Percentiles rank a stretch among this genome's conserved stretches.
These are phyloP conservation scores for Chlamydomonas eustigma DNA, from an alignment of 139 green algal species.

Conservation along the genomic window DNA sequence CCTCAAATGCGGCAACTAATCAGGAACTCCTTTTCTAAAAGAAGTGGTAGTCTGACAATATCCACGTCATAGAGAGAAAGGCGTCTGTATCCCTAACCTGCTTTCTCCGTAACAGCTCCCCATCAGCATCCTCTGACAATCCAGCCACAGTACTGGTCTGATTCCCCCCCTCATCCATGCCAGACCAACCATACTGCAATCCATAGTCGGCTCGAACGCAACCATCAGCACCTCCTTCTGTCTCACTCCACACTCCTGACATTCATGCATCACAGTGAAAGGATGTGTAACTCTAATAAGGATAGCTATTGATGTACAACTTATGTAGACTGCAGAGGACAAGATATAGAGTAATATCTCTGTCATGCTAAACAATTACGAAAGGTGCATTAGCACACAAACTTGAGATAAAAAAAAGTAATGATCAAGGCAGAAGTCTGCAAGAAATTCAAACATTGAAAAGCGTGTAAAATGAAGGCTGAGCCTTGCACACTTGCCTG, in stretches of 20 bases:
- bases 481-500: background rate
- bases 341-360: background rate
- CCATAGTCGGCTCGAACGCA: background rate
- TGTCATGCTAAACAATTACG: background rate
- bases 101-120: background rate
- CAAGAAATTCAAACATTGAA: background rate
- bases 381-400: background rate
- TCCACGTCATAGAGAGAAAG: background rate
- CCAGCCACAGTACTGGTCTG: background rate
- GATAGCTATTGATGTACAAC: too few species aligned
- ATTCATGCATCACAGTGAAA: background rate
- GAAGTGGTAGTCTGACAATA: background rate
- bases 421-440: background rate
- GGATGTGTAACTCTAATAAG: background rate
- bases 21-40: background rate
- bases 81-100: background rate
- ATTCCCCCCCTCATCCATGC: background rate
- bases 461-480: background rate
- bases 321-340: too few species aligned
- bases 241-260: background rate
- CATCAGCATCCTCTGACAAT: background rate
- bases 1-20: background rate
- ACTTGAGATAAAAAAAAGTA: background rate
- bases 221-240: background rate
- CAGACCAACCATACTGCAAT: slow-evolving; percentile 2